Evolutionary conservation across 176 grass and related monocot genomes (phyloP).

Genomic region (Carex cristatella): DNA sequence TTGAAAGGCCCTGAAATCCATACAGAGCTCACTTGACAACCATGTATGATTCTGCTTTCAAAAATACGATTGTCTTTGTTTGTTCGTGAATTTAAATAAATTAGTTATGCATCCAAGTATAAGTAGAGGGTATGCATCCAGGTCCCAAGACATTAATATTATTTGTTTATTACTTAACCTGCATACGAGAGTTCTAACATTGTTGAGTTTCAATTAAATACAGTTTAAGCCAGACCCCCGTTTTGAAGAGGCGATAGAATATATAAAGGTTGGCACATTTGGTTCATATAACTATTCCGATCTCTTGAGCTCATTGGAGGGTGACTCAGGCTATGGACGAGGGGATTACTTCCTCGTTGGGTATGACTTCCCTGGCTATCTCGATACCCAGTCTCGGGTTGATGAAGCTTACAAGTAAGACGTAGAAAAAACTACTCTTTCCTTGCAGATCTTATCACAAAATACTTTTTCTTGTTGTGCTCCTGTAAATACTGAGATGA

Average conservation of each 20-base stretch:
- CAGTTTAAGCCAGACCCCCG: slow-evolving; percentile 94
- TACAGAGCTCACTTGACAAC: background rate
- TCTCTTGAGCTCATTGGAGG: slow-evolving; percentile 93
- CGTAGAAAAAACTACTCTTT: slow-evolving; percentile 4
- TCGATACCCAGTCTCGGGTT: slow-evolving; percentile 64
- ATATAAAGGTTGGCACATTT: slow-evolving; percentile 71
- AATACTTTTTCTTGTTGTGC: slow-evolving; percentile 4
- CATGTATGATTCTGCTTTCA: background rate
- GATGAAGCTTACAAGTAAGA: slow-evolving; percentile 98
- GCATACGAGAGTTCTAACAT: slow-evolving; percentile 19
- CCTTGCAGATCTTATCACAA: background rate
- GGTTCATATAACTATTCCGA: slow-evolving; percentile 74
- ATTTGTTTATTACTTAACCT: background rate
- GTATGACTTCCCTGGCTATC: slow-evolving; percentile 88
- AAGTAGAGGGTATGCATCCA: background rate
- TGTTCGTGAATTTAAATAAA: background rate
- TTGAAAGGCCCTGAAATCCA: background rate
- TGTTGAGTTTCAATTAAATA: slow-evolving; percentile 20
- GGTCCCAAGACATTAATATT: background rate
- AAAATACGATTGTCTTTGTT: background rate
- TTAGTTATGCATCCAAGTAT: background rate
- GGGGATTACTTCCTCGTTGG: slow-evolving; percentile 99
- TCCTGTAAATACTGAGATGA: background rate
- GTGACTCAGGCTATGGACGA: slow-evolving; percentile 85
- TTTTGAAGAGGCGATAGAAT: slow-evolving; percentile 87